Evolutionary conservation across 2,329 filamentous ascomycete species (phyloP).

Genomic region (Aspergillus chevalieri): DNA sequence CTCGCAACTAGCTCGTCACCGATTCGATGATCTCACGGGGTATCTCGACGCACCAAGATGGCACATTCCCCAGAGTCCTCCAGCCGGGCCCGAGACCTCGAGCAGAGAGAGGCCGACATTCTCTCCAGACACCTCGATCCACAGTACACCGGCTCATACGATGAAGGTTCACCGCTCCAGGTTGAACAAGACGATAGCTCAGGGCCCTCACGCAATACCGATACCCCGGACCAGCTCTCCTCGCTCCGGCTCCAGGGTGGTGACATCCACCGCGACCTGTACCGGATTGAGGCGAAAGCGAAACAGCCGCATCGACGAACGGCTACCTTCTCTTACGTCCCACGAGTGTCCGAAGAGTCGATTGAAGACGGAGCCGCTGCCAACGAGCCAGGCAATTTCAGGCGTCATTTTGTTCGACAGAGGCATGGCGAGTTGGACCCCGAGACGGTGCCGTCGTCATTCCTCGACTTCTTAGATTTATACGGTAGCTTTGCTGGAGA

Average conservation of each 20-base stretch:
- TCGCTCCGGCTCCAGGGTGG: constrained; percentile 68
- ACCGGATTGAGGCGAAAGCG: constrained; percentile 60
- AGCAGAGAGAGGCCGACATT: constrained; percentile 12
- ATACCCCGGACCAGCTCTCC: constrained; percentile 45
- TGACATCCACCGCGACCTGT: constrained; percentile 72
- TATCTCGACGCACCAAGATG: background rate
- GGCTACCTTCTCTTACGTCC: constrained; percentile 59
- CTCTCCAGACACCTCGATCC: constrained; percentile 14
- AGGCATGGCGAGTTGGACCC: constrained; percentile 18
- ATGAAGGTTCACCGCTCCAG: constrained; percentile 6
- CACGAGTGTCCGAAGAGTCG: constrained; percentile 16
- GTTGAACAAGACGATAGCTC: background rate
- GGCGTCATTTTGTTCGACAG: constrained; percentile 46
- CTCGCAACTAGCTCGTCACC: too few relatives aligned
- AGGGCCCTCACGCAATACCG: background rate
- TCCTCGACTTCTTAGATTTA: constrained; percentile 68
- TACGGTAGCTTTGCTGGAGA: constrained; percentile 74
- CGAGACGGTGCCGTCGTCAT: constrained; percentile 30
- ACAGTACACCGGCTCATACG: constrained; percentile 16
- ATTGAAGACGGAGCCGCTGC: constrained; percentile 37
- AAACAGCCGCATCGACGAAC: constrained; percentile 49
- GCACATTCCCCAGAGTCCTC: constrained; percentile 2
- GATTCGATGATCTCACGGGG: too few relatives aligned
- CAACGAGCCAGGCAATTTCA: constrained; percentile 47
- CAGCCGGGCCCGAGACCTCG: constrained; percentile 1